These are phyloP conservation scores for Coemansia sp. DNA, from an alignment of 192 early-diverging fungal species.

Conservation along the genomic window DNA sequence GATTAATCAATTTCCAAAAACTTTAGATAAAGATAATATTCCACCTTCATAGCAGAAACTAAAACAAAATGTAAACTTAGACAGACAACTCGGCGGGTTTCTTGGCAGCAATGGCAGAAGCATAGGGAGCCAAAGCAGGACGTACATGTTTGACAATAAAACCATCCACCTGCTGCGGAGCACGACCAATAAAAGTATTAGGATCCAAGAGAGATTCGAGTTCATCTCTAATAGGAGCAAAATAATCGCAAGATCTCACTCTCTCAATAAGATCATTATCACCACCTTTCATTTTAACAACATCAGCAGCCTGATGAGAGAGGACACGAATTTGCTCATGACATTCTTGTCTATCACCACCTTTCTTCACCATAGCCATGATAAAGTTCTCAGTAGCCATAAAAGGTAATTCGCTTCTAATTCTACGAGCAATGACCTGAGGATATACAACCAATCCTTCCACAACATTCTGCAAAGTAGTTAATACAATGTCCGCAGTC, in stretches of 20 bases:
- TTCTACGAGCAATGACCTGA: slow-evolving; percentile 86
- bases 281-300: slow-evolving; percentile 88
- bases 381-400: slow-evolving; percentile 99
- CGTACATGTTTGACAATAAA: slow-evolving; percentile 82
- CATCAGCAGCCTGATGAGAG: slow-evolving; percentile 84
- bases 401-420: slow-evolving; percentile 93
- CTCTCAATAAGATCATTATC: slow-evolving; percentile 96
- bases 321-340: slow-evolving; percentile 98
- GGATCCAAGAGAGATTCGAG: slow-evolving; percentile 81
- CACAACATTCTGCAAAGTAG: slow-evolving; percentile 93
- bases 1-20: too few relatives aligned
- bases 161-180: slow-evolving; percentile 87
- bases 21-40: too few relatives aligned
- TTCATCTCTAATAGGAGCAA: slow-evolving; percentile 79
- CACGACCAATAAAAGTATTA: slow-evolving; percentile 89
- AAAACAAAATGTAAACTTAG: slow-evolving; percentile 3
- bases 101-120: slow-evolving; percentile 56
- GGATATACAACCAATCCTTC: slow-evolving; percentile 98
- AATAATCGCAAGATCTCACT: slow-evolving; percentile 79
- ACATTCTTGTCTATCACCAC: slow-evolving; percentile 92
- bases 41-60: background rate
- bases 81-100: slow-evolving; percentile 49
- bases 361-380: slow-evolving; percentile 98
- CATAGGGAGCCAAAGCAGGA: slow-evolving; percentile 79
- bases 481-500: slow-evolving; percentile 94